Evolutionary conservation across 2,329 filamentous ascomycete genomes (phyloP).

Genomic region (Aspergillus aculeatus): DNA sequence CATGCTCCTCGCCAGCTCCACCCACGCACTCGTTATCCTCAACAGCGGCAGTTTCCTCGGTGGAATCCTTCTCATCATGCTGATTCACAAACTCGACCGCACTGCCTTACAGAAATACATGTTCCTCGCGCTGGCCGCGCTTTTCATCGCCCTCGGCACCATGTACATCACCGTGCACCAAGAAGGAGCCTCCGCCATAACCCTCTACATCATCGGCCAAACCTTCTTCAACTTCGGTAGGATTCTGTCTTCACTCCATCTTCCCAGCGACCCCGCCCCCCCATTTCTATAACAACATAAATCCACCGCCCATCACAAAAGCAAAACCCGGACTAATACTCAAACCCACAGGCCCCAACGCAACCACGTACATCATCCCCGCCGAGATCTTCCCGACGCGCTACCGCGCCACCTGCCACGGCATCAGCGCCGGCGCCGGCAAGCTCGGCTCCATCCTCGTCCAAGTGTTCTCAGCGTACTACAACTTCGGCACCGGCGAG

Average conservation of each 20-base stretch:
- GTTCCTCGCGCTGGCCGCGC: constrained; percentile 43
- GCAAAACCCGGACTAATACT: not conserved
- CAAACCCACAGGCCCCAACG: constrained; percentile 33
- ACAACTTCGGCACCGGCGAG: constrained; percentile 37
- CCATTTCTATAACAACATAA: not conserved
- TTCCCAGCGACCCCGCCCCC: too few relatives aligned
- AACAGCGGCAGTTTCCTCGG: constrained; percentile 46
- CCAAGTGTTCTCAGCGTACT: constrained; percentile 42
- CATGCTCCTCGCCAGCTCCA: constrained; percentile 41
- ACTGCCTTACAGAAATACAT: constrained; percentile 46
- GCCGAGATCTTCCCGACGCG: constrained; percentile 58
- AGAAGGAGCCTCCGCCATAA: constrained; percentile 37
- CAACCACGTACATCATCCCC: constrained; percentile 50
- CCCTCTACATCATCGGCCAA: constrained; percentile 48
- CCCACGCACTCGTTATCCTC: constrained; percentile 41
- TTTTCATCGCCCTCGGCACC: constrained; percentile 46
- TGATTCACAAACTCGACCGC: constrained; percentile 42
- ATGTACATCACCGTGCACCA: constrained; percentile 43
- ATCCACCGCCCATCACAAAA: not conserved
- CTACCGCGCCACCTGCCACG: constrained; percentile 55
- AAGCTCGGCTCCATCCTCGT: constrained; percentile 53
- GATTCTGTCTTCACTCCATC: not conserved
- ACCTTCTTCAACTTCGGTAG: constrained; percentile 50
- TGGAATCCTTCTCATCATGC: constrained; percentile 40
- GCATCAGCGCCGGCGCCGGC: constrained; percentile 53